Conservation (phyloP, 495 filamentous ascomycete genomes). For the Aspergillus hancockii region DNA sequence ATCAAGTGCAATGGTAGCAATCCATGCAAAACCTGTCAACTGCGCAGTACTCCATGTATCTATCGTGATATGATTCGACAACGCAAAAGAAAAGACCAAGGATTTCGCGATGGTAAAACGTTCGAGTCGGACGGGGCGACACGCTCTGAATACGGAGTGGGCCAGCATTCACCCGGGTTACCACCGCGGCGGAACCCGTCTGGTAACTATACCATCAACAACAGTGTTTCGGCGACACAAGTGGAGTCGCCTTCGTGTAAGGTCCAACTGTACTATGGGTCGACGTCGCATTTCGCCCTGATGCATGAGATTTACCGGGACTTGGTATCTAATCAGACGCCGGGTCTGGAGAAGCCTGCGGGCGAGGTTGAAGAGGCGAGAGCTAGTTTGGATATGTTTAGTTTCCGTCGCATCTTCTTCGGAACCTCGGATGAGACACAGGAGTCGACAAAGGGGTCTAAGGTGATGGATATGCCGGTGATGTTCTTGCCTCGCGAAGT, state of each 20-base stretch:
- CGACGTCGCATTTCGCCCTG: constrained; percentile 46
- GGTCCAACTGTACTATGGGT: constrained; percentile 49
- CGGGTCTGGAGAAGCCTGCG: constrained; percentile 25
- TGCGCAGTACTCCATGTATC: constrained; percentile 35
- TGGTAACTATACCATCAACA: constrained; percentile 35
- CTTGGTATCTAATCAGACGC: constrained; percentile 31
- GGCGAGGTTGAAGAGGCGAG: constrained; percentile 45
- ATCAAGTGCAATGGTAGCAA: constrained; percentile 44
- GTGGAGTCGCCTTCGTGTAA: constrained; percentile 46
- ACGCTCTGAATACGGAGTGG: constrained; percentile 15
- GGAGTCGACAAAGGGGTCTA: constrained; percentile 21
- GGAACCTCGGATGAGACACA: constrained; percentile 36
- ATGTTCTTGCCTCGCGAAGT: constrained; percentile 42
- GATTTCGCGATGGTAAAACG: constrained; percentile 3
- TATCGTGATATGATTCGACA: constrained; percentile 45
- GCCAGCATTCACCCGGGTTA: constrained; percentile 20
- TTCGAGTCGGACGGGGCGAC: constrained; percentile 8
- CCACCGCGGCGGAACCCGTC: constrained; percentile 23
- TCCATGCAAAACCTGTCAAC: constrained; percentile 46
- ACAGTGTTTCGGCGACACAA: constrained; percentile 47
- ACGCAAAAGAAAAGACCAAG: constrained; percentile 38
- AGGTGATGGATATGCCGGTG: constrained; percentile 23
- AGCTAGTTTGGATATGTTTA: constrained; percentile 46
- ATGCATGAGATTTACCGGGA: constrained; percentile 48
- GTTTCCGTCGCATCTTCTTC: constrained; percentile 48